A percentile compares a stretch with the other conserved stretches of the same genome.
Conservation (phyloP, 768 basidiomycete species). For the Rhodocollybia butyracea region DNA sequence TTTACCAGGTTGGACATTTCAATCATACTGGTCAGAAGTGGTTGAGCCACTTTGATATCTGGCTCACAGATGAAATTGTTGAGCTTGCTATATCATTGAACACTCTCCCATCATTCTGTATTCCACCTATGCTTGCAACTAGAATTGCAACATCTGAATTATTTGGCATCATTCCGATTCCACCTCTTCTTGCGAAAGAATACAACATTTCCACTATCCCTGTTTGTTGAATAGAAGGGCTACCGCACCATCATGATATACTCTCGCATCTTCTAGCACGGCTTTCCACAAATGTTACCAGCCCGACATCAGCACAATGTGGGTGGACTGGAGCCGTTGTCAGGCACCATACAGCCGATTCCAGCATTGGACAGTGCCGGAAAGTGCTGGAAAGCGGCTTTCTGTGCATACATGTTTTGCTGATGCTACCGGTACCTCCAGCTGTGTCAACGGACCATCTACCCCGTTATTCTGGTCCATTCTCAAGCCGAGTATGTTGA, state of each 20-base stretch:
- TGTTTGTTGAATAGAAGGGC: neutral
- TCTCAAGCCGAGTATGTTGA: constrained; percentile 12
- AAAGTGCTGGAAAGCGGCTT: too few relatives aligned
- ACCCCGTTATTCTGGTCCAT: constrained; percentile 11
- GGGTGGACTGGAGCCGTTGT: too few relatives aligned
- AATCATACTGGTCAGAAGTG: constrained; percentile 10
- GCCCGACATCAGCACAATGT: too few relatives aligned
- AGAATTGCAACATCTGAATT: constrained; percentile 14
- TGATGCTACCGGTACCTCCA: constrained; percentile 13
- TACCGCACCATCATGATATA: constrained; percentile 3
- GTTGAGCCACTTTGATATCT: constrained; percentile 12
- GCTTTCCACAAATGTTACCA: constrained; percentile 10
- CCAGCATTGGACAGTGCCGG: too few relatives aligned
- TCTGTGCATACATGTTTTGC: too few relatives aligned
- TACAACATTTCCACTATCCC: constrained; percentile 3
- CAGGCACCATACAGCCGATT: too few relatives aligned
- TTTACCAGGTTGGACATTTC: constrained; percentile 15
- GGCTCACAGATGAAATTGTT: constrained; percentile 15
- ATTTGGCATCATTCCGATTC: constrained; percentile 13
- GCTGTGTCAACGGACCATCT: constrained; percentile 10
- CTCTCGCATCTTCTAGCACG: neutral
- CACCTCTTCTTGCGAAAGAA: neutral
- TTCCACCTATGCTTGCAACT: constrained; percentile 13
- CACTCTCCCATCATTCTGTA: constrained; percentile 10
- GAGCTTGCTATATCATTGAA: constrained; percentile 10